These are phyloP conservation scores for Luvunga scandens DNA, from an alignment of 345 rosid genomes.

Conservation along the genomic window DNA sequence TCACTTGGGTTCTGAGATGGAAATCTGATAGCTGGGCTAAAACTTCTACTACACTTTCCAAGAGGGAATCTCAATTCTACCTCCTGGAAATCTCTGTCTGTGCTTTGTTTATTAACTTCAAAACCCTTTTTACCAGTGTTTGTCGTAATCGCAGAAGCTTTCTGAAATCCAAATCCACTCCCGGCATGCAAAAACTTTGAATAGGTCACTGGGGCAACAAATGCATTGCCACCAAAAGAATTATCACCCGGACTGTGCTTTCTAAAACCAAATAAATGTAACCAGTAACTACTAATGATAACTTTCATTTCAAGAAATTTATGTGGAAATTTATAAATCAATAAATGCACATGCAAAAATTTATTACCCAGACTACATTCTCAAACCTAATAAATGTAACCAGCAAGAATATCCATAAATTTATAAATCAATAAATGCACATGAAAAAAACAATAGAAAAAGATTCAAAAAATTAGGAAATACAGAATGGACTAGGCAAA, in stretches of 20 bases:
- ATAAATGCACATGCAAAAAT: neutral
- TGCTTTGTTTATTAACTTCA: conserved; percentile 34
- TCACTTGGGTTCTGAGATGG: conserved; percentile 62
- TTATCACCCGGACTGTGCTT: conserved; percentile 48
- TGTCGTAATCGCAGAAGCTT: conserved; percentile 41
- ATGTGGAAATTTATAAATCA: neutral
- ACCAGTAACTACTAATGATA: conserved; percentile 28
- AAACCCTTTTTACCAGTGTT: conserved; percentile 37
- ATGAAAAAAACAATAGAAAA: neutral
- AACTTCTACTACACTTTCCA: conserved; percentile 42
- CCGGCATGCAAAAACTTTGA: conserved; percentile 40
- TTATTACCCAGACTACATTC: neutral
- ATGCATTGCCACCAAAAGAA: conserved; percentile 53
- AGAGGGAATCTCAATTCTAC: conserved; percentile 50
- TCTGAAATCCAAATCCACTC: conserved; percentile 46
- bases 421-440: conserved; percentile 4
- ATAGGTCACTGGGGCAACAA: conserved; percentile 46
- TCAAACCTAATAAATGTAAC: no score
- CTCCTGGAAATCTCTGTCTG: conserved; percentile 35
- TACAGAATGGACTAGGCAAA: neutral
- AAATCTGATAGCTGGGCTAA: conserved; percentile 44
- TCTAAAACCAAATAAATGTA: conserved; percentile 49
- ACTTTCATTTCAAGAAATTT: conserved; percentile 19
- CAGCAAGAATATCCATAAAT: neutral
- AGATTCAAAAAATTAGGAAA: neutral